Base-by-base conservation (phyloP, 2,329 filamentous ascomycete species). In the Zymoseptoria pseudotritici region DNA sequence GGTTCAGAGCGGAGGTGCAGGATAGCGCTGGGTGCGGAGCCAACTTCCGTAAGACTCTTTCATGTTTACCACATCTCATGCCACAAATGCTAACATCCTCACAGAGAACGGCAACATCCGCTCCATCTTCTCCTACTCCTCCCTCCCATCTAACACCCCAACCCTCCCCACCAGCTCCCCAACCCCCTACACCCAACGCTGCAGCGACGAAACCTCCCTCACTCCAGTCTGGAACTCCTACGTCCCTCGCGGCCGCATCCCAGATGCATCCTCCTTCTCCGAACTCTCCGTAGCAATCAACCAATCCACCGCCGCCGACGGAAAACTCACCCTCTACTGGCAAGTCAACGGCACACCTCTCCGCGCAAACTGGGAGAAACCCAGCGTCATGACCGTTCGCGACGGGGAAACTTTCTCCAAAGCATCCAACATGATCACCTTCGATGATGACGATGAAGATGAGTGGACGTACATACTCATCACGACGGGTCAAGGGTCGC, bases 291-390 rank as follows among this genome's bases (percentile, higher is more conserved):
- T 67, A 2, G 63, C 64, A 26, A 67, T 71, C 62, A 70, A 71
- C 54, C 68, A 70, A 58, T 64, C 63, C 42, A 69, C 64, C n/a
- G 61, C 63, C 9, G 58, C 61, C 56, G 67, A 71, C 58, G 70
- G 69, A 56, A 63, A 63, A 19, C 36, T 71, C 6, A 70, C 63
- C n/a, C 64, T 72, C 19, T 70, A 69, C 65, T 78, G 76, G 76
- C 71, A 71, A 54, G 65, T 79, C 61, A 78, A 79, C 65, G 71
- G 76, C 55, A 75, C 74, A 2, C 72, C 75, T 26, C 75, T 80
- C 59, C 69, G 73, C 50, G 73, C 77, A 24, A 66, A 74, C 54
- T 80, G 78, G 78, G 66, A 73, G 20, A 68, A 74, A 10, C 80
- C 80, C 0, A 78, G 77, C 0, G 66, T 81, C 7, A 67, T 76